Base-by-base conservation (phyloP, 371 early-diverging fungal genomes). In the Apophysomyces elegans region DNA sequence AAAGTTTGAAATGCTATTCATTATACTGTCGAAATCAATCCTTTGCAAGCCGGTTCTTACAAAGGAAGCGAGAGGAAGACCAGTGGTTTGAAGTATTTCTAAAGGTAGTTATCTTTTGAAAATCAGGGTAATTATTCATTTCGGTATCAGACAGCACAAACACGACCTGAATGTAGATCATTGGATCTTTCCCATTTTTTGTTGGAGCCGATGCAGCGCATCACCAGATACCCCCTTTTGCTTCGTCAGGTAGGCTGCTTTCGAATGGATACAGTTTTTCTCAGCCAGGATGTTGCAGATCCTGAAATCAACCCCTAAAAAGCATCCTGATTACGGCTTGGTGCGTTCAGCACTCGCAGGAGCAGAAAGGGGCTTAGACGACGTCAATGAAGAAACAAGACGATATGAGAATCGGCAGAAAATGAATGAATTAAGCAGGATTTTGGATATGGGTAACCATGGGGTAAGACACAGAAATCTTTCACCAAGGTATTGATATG, bases 141-240 rank as follows among this genome's bases (percentile, higher is more conserved):
- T 36, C 26, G 38, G 21, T 41, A 8, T 41, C 72, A 84, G 86
- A 74, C 78, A 18, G 71, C 86, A 59, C 77, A 88, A 71, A 80
- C 83, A 62, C 77, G 89, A 79, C 89, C 91, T 0, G 80, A 87
- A 46, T 95, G 94, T 72, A 89, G 94, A 7, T 82, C 87, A 9
- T 72, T 98, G 59, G 93, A 94, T 46, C 83, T 98, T 4, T 88
- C 90, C 12, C 91, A 93, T 46, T 98, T 92, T 68, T 75, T 98
- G 63, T 79, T 98, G 37, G 85, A 93, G 43, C 99, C 99, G 6
- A 89, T 97, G 77, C 98, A 98, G 73, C 87, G 99, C 45, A 91
- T 98, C 37, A 96, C 95, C 38, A 81, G 96, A 74, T 96, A 96
- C 75, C 91, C 97, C 4, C 83, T 98, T 37, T 78, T 98, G 6